These are phyloP conservation scores for Trypanosoma cruzi DNA, from an alignment of 208 protist genomes.

Conservation along the genomic window DNA sequence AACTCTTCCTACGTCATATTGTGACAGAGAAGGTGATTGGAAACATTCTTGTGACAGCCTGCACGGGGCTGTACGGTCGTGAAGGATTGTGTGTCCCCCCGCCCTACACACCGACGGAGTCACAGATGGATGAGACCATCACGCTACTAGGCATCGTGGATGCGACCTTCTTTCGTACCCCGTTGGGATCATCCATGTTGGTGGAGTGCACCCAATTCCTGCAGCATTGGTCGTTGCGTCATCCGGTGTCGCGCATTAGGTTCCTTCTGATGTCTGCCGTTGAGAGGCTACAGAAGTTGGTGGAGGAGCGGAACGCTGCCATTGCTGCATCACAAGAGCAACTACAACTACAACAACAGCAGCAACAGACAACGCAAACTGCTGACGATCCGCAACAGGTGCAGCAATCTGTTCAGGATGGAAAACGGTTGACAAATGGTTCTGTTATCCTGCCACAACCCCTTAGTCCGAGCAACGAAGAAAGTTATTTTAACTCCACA, in stretches of 20 bases:
- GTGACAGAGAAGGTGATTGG: conserved; percentile 59
- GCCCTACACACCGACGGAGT: conserved; percentile 58
- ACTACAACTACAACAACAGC: too few relatives aligned
- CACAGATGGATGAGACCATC: conserved; percentile 76
- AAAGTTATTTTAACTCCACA: conserved; percentile 6
- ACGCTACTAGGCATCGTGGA: conserved; percentile 46
- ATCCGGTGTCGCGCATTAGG: conserved; percentile 60
- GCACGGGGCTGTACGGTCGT: conserved; percentile 39
- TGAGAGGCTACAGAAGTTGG: conserved; percentile 40
- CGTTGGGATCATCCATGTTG: conserved; percentile 42
- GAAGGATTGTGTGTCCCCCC: conserved; percentile 53
- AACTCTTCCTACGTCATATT: conserved; percentile 74
- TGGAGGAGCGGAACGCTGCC: conserved; percentile 17
- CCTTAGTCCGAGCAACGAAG: conserved; percentile 17
- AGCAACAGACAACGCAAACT: too few relatives aligned
- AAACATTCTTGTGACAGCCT: conserved; percentile 57
- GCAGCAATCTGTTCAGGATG: conserved; percentile 11
- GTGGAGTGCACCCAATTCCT: conserved; percentile 43
- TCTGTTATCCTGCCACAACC: not conserved
- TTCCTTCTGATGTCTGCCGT: conserved; percentile 67
- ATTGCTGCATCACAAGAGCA: not conserved
- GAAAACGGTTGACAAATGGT: not conserved
- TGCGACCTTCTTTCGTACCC: conserved; percentile 51
- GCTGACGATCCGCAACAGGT: too few relatives aligned
- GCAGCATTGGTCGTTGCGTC: conserved; percentile 63